phyloP scores from a whole-genome alignment of 2,329 filamentous ascomycete genomes.

The Fusarium sp. region DNA sequence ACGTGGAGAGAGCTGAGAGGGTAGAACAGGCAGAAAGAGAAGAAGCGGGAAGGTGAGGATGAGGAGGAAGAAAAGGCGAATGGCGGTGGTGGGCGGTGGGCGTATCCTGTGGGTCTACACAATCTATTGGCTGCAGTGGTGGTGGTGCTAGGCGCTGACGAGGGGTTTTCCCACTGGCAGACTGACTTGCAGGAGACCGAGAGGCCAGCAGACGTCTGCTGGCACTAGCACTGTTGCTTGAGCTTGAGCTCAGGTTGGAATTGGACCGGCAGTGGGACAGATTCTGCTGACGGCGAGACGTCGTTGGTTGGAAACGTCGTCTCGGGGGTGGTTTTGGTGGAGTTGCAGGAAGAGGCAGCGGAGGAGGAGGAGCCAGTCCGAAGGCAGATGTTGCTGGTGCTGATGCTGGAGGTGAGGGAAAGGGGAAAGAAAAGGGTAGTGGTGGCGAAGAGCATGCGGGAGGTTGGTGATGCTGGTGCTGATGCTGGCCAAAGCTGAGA shows the following conservation, averaged over 20 bases:
- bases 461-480: slow-evolving; percentile 25
- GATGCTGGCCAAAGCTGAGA: slow-evolving; percentile 23
- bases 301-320: slow-evolving; percentile 43
- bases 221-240: slow-evolving; percentile 25
- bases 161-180: slow-evolving; percentile 40
- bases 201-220: slow-evolving; percentile 38
- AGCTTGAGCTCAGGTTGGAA: slow-evolving; percentile 28
- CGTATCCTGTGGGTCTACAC: slow-evolving; percentile 36
- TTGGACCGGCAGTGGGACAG: slow-evolving; percentile 44
- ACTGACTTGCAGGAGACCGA: slow-evolving; percentile 38
- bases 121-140: slow-evolving; percentile 27
- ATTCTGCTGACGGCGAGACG: slow-evolving; percentile 41
- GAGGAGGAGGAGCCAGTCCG: slow-evolving; percentile 34
- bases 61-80: slow-evolving; percentile 48
- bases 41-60: slow-evolving; percentile 43
- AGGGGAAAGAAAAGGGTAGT: slow-evolving; percentile 14
- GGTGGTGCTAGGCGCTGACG: slow-evolving; percentile 41
- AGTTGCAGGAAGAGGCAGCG: slow-evolving; percentile 30
- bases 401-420: slow-evolving; percentile 28
- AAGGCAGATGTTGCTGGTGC: slow-evolving; percentile 33
- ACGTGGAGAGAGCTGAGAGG: slow-evolving; percentile 36
- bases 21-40: slow-evolving; percentile 40
- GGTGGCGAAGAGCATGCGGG: slow-evolving; percentile 33
- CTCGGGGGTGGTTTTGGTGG: slow-evolving; percentile 37
- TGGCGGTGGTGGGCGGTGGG: slow-evolving; percentile 42